Evolutionary conservation across 1,284 basidiomycete species (phyloP), one percentile per base, ranked within the genome.

Genomic region (Apiotrichum montevideense): DNA sequence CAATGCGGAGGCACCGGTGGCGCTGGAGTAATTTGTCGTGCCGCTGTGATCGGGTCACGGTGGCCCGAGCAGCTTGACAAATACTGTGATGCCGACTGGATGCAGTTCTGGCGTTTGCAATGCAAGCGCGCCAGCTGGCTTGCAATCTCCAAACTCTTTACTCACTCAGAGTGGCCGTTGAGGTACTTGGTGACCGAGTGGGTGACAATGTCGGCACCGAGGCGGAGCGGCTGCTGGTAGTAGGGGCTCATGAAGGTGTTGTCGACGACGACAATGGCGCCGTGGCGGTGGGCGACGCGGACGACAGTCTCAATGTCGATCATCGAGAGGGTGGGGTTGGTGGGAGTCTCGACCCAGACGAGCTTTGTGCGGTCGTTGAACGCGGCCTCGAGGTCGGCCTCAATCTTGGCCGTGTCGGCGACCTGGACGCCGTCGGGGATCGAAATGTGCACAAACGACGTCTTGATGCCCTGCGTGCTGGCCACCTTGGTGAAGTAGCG

Each of bases 261-360:
- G 79, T 94, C 91, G 52, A 96, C 87, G 46, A 63, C 58, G 37
- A 62, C 57, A 11, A 57, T 37, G 42, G 52, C 57, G 49, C 46
- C 46, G 57, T 58, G 57, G 33, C 35, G 46, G 54, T 62, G 57
- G n/a, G 60, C 60, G 39, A 62, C 55, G 34, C 50, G 49, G 7
- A 52, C 48, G 42, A 62, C 60, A 21, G 51, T 48, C 51, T 46
- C 55, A 44, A 62, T 40, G 57, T 62, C 60, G 49, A 93, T 82
- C 40, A 82, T 72, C 14, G 77, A 72, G 10, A 98, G 84, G 0
- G 90, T 91, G 0, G 95, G 95, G 78, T 98, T 98, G 13, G 93
- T 97, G 0, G 94, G 95, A 0, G 89, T 83, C 77, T 98, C 94
- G 70, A 97, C 85, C 93, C 93, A 98, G 57, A 98, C 84, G n/a